These are phyloP conservation scores for Globisporangium rhizosaccharum DNA, from an alignment of 352 stramenopile species.

Conservation along the genomic window DNA sequence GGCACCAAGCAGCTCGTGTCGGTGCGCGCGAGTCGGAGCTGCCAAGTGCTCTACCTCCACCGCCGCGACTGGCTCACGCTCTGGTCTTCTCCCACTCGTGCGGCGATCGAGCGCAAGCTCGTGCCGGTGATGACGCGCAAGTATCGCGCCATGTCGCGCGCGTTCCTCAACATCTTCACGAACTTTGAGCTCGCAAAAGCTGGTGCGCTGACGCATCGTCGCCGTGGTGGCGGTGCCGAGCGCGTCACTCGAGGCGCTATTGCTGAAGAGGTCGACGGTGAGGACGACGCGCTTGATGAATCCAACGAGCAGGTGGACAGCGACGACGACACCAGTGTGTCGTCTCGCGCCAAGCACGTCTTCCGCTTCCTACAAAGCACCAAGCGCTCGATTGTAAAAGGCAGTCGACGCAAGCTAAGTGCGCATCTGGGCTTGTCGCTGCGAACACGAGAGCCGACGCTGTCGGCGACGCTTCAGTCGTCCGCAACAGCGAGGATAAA, in stretches of 20 bases:
- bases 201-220: background rate
- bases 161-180: conserved; percentile 24
- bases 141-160: conserved; percentile 9
- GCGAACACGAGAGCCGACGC: background rate
- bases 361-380: background rate
- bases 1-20: conserved; percentile 15
- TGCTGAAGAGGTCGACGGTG: background rate
- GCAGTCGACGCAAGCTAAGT: conserved; percentile 5
- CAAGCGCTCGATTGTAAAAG: background rate
- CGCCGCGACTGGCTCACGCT: conserved; percentile 13
- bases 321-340: background rate
- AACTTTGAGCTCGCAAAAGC: conserved; percentile 21
- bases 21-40: conserved; percentile 15
- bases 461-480: conserved; percentile 2
- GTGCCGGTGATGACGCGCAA: conserved; percentile 17
- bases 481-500: background rate
- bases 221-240: background rate
- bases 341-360: background rate
- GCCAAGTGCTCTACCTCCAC: conserved; percentile 15
- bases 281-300: background rate
- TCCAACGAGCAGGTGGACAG: background rate
- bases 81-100: conserved; percentile 13
- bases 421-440: conserved; percentile 1
- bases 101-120: conserved; percentile 20
- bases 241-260: background rate